Evolutionary conservation across 2,329 filamentous ascomycete genomes (phyloP).

Genomic region (Neofusicoccum sp.): DNA sequence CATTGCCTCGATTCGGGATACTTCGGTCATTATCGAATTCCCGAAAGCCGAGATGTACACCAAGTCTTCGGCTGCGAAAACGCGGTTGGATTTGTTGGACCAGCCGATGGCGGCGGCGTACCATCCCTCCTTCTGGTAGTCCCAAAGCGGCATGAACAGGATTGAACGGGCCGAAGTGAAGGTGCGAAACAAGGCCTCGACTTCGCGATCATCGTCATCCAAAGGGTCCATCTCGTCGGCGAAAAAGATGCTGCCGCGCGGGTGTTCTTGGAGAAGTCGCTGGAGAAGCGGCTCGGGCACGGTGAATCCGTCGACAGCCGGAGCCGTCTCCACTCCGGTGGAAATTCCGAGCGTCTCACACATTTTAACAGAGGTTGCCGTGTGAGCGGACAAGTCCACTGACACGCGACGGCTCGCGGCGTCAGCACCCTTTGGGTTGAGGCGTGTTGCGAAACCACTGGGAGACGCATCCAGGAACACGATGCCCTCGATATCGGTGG

Average conservation of each 20-base stretch:
- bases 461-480: conserved; percentile 39
- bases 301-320: background rate
- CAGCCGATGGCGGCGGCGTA: no score
- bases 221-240: conserved; percentile 13
- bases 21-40: conserved; percentile 59
- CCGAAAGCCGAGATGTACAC: conserved; percentile 29
- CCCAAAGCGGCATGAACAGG: no score
- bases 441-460: background rate
- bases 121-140: no score
- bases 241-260: conserved; percentile 22
- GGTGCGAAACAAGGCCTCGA: no score
- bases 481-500: conserved; percentile 40
- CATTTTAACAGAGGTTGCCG: background rate
- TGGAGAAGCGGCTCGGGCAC: conserved; percentile 17
- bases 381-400: background rate
- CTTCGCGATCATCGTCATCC: background rate
- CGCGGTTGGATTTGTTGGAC: background rate
- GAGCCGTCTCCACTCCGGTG: background rate
- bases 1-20: conserved; percentile 56
- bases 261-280: conserved; percentile 16
- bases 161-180: no score
- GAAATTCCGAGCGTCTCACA: background rate
- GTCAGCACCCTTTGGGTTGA: background rate
- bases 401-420: no score
- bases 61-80: background rate